These are phyloP conservation scores for Venturia effusa DNA, from an alignment of 2,329 filamentous ascomycete species.

Conservation along the genomic window DNA sequence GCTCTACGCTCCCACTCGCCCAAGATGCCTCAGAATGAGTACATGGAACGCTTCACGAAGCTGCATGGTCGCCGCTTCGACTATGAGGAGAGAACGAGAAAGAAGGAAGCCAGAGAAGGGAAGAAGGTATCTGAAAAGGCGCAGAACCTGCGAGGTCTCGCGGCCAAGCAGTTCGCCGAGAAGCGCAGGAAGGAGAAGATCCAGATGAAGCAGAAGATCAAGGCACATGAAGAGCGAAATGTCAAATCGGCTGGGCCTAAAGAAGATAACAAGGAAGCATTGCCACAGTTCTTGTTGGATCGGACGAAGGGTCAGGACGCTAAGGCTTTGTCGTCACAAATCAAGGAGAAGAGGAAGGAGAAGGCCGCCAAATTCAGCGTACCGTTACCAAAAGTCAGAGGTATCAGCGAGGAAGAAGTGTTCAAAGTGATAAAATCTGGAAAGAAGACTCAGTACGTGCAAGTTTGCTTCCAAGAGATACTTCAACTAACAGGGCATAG, in stretches of 20 bases:
- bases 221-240: slow-evolving; percentile 89
- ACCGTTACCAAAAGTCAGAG: slow-evolving; percentile 85
- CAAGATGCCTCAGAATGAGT: slow-evolving; percentile 68
- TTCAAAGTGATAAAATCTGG: slow-evolving; percentile 95
- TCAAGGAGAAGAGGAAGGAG: slow-evolving; percentile 85
- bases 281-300: slow-evolving; percentile 91
- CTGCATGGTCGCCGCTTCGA: slow-evolving; percentile 48
- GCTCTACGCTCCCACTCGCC: not conserved
- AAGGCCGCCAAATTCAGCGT: slow-evolving; percentile 91
- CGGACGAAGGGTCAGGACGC: slow-evolving; percentile 57
- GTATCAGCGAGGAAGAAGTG: slow-evolving; percentile 93
- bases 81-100: slow-evolving; percentile 80
- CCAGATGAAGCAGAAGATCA: slow-evolving; percentile 45
- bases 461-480: too few species aligned
- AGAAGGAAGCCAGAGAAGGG: slow-evolving; percentile 75
- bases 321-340: slow-evolving; percentile 69
- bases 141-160: slow-evolving; percentile 82
- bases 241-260: slow-evolving; percentile 73
- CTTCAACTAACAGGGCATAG: too few species aligned
- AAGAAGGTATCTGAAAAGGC: slow-evolving; percentile 84
- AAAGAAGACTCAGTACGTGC: slow-evolving; percentile 86
- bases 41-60: slow-evolving; percentile 64
- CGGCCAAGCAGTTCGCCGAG: slow-evolving; percentile 88
- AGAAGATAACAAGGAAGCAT: slow-evolving; percentile 68
- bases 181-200: slow-evolving; percentile 86